Percentiles rank a stretch among this genome's conserved stretches.
phyloP scores from a whole-genome alignment of 306 rosid species.

The Corylus americana region DNA sequence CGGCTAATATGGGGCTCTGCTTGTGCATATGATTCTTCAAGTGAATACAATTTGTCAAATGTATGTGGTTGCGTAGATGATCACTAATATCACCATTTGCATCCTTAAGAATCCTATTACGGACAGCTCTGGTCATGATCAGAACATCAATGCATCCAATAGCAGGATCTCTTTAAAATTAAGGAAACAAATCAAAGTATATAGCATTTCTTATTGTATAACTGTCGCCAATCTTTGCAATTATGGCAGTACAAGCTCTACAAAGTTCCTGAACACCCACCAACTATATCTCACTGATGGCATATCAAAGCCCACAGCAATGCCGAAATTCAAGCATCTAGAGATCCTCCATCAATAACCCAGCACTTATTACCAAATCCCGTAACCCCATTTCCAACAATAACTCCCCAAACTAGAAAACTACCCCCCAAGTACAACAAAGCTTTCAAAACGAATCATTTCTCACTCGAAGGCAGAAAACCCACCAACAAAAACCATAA shows the following conservation, averaged over 20 bases:
- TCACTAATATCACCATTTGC: slow-evolving; percentile 96
- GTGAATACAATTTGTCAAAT: slow-evolving; percentile 97
- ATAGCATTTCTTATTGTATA: slow-evolving; percentile 46
- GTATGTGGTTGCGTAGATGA: slow-evolving; percentile 95
- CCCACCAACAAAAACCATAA: slow-evolving; percentile 23
- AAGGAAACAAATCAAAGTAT: slow-evolving; percentile 39
- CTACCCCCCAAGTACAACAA: slow-evolving; percentile 21
- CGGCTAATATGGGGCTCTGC: slow-evolving; percentile 86
- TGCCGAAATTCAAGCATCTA: slow-evolving; percentile 42
- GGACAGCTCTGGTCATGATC: slow-evolving; percentile 96
- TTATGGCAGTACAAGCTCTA: slow-evolving; percentile 28
- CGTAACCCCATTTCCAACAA: slow-evolving; percentile 34
- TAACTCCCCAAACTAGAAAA: slow-evolving; percentile 18
- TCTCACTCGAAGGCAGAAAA: slow-evolving; percentile 28
- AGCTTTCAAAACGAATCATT: slow-evolving; percentile 33
- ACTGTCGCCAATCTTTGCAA: slow-evolving; percentile 32
- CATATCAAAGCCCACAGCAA: slow-evolving; percentile 30
- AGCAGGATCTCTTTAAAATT: slow-evolving; percentile 43
- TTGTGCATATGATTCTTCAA: slow-evolving; percentile 99
- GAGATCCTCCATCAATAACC: slow-evolving; percentile 25
- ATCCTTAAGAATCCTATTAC: slow-evolving; percentile 89
- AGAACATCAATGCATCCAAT: slow-evolving; percentile 45
- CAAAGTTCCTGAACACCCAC: slow-evolving; percentile 14
- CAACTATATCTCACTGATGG: slow-evolving; percentile 26
- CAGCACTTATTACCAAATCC: slow-evolving; percentile 37